Evolutionary conservation across 768 basidiomycete species (phyloP), one percentile per base, ranked within the genome.

Genomic region (Fomitopsis serialis): DNA sequence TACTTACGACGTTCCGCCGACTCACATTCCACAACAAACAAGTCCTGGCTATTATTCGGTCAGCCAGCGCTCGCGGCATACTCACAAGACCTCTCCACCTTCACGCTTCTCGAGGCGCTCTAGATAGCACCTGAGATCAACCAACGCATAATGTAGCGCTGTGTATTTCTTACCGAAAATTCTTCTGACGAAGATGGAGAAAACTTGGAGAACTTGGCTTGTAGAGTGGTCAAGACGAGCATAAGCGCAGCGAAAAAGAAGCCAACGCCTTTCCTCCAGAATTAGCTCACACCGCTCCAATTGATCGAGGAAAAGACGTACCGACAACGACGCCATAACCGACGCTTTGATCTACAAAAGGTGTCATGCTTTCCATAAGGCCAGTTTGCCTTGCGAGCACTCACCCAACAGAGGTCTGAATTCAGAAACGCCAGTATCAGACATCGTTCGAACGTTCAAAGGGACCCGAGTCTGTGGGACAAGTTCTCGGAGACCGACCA

Each of bases 241-340:
- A 77, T 78, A 42, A 79, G 42, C 27, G 70, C 66, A 0, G 77
- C 75, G 49, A 79, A 78, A 66, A 78, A 77, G 61, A 78, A 77
- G 0, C 77, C 78, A 42, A 78, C 74, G 35, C 78, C 76, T 76
- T 55, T 22, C n/a, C 5, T 45, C 5, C 24, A 19, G 21, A 22
- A 8, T 15, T 15, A 35, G 23, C 35, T 25, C 35, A 22, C 53
- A 8, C 36, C 9, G 27, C 56, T 23, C 45, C 24, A 17, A 43
- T 8, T 34, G 15, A 21, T 21, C 24, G 22, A 32, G 34, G 5
- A 17, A 32, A 50, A 12, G 3, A 55, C 71, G 23, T 50, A 76
- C 76, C 75, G 47, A 77, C 72, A 10, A 78, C 75, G 8, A 77
- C 75, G 11, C 77, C 75, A 72, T 76, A 78, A 21, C 76, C 77